phyloP scores from a whole-genome alignment of 192 early-diverging fungal species.

The Entomortierella beljakovae region DNA sequence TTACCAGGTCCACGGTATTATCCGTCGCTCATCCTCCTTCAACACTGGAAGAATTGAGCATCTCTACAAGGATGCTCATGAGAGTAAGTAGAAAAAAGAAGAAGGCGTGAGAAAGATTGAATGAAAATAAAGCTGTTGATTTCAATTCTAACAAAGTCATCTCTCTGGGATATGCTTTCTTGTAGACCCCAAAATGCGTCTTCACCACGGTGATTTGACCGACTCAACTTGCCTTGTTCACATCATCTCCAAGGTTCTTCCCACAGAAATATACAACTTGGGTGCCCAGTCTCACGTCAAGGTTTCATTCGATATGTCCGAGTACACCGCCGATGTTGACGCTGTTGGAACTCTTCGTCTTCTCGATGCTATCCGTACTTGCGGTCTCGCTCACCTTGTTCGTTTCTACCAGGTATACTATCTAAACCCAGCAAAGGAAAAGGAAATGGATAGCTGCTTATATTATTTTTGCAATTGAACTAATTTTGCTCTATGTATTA shows the following conservation, averaged over 20 bases:
- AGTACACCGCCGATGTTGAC: constrained; percentile 87
- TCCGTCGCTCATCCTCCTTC: constrained; percentile 85
- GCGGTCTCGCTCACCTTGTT: constrained; percentile 71
- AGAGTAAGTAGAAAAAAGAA: constrained; percentile 54
- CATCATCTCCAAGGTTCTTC: constrained; percentile 79
- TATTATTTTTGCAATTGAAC: background rate
- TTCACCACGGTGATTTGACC: constrained; percentile 86
- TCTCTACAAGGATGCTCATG: constrained; percentile 79
- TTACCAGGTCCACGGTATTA: constrained; percentile 85
- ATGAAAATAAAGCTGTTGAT: background rate
- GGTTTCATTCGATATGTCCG: constrained; percentile 82
- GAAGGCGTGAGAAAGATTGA: background rate
- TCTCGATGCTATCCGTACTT: constrained; percentile 83
- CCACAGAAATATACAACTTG: constrained; percentile 83
- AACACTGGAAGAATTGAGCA: constrained; percentile 85
- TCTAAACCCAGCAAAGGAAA: background rate
- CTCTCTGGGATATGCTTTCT: background rate
- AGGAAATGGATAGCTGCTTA: background rate
- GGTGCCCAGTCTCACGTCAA: constrained; percentile 84
- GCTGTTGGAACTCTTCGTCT: constrained; percentile 83
- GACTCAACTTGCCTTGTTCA: constrained; percentile 83
- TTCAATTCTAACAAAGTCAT: background rate
- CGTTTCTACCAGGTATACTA: constrained; percentile 67
- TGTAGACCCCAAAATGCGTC: constrained; percentile 73
- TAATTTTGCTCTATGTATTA: background rate